These are phyloP conservation scores for Pouteria glomerata DNA, from an alignment of 148 eudicot genomes.

Conservation along the genomic window DNA sequence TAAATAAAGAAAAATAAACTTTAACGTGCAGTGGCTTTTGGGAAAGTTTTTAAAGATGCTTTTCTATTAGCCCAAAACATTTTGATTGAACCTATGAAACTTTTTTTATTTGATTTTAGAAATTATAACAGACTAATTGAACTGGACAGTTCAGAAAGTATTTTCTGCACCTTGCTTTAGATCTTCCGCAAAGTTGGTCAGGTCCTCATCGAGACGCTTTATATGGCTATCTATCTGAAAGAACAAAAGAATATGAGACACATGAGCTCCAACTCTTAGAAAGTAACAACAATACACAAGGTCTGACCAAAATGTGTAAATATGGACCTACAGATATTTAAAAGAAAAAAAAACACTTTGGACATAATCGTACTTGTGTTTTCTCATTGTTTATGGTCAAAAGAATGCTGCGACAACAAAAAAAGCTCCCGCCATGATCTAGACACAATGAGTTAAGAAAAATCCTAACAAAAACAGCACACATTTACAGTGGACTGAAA, in stretches of 20 bases:
- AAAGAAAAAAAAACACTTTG: background rate
- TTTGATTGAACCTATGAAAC: background rate
- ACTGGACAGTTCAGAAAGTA: constrained; percentile 8
- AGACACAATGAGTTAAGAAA: background rate
- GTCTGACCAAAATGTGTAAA: background rate
- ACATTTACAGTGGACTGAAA: background rate
- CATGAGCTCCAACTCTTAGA: background rate
- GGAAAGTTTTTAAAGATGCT: background rate
- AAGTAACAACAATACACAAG: background rate
- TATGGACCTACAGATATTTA: background rate
- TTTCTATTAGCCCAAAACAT: background rate
- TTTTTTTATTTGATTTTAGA: background rate
- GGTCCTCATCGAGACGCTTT: constrained; percentile 93
- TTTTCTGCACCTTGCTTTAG: constrained; percentile 73
- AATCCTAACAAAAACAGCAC: background rate
- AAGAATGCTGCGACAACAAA: background rate
- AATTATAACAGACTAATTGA: constrained; percentile 3
- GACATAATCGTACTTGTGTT: background rate
- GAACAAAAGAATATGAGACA: constrained; percentile 2
- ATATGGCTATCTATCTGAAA: constrained; percentile 96
- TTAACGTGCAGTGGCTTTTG: background rate
- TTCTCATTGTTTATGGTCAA: background rate
- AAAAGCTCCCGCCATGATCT: constrained; percentile 3
- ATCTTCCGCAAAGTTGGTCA: constrained; percentile 91
- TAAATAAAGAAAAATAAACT: background rate